A percentile compares a stretch with the other conserved stretches of the same genome.
Evolutionary conservation across 176 grass and related monocot species (phyloP).

Genomic region (Tillandsia fasciculata): DNA sequence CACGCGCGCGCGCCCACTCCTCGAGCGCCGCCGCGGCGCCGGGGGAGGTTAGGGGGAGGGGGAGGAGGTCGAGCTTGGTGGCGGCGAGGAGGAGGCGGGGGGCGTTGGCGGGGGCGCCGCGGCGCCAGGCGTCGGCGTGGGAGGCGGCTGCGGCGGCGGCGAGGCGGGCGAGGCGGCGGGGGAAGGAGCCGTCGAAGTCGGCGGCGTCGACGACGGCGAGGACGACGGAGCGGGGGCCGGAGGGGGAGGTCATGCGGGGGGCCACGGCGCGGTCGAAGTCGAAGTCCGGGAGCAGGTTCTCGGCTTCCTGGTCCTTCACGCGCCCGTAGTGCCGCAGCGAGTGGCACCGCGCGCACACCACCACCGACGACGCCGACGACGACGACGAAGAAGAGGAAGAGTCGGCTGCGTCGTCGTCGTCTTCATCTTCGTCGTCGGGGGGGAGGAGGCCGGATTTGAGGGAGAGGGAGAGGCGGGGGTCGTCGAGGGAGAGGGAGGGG

Average conservation of each 20-base stretch:
- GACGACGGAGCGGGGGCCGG: constrained; percentile 61
- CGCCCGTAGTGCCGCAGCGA: constrained; percentile 65
- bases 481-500: constrained; percentile 32
- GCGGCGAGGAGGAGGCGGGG: constrained; percentile 51
- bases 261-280: constrained; percentile 53
- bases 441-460: constrained; percentile 31
- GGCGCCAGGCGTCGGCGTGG: constrained; percentile 39
- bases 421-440: background rate
- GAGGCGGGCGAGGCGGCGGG: constrained; percentile 50
- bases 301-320: constrained; percentile 52
- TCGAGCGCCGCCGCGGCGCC: constrained; percentile 44
- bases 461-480: constrained; percentile 37
- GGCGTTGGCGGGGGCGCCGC: constrained; percentile 37
- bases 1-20: constrained; percentile 45
- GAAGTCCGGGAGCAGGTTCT: constrained; percentile 65
- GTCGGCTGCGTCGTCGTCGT: background rate
- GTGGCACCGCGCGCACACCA: constrained; percentile 76
- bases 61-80: constrained; percentile 75
- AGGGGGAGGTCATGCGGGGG: constrained; percentile 61
- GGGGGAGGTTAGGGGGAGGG: constrained; percentile 50
- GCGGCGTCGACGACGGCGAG: constrained; percentile 64
- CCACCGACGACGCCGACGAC: background rate
- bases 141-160: constrained; percentile 34
- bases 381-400: background rate
- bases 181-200: constrained; percentile 84